Percentiles rank a stretch among this genome's conserved stretches.
These are phyloP conservation scores for Elymus sibiricus DNA, from an alignment of 176 grass and related monocot species.

Conservation along the genomic window DNA sequence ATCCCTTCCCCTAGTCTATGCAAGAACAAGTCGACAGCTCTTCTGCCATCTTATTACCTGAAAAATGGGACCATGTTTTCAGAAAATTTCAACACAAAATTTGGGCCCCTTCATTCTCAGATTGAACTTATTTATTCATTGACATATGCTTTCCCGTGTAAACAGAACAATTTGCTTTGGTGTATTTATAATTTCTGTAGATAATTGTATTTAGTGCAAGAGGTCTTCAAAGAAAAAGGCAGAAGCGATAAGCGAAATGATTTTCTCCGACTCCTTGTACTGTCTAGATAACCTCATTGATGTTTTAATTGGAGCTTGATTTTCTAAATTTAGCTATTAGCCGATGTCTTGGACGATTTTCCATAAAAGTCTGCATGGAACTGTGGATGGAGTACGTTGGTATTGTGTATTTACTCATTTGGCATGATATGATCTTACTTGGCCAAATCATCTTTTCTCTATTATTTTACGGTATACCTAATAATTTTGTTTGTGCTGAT, in stretches of 20 bases:
- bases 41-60: not conserved
- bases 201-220: slow-evolving; percentile 7
- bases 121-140: not conserved
- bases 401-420: slow-evolving; percentile 2
- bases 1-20: not conserved
- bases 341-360: not conserved
- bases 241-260: not conserved
- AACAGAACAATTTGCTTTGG: not conserved
- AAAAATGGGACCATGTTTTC: slow-evolving; percentile 5
- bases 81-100: not conserved
- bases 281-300: slow-evolving; percentile 5
- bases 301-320: slow-evolving; percentile 1
- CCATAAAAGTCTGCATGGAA: not conserved
- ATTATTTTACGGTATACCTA: slow-evolving; percentile 3
- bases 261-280: not conserved
- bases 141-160: not conserved
- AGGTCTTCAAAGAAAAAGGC: not conserved
- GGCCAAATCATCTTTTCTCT: not conserved
- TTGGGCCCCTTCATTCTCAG: not conserved
- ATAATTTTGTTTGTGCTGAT: slow-evolving; percentile 9
- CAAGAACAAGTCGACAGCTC: not conserved
- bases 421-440: not conserved
- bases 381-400: not conserved
- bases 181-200: not conserved
- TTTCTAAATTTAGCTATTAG: not conserved